A percentile compares a stretch with the other conserved stretches of the same genome.
Conservation (phyloP, 441 rosid genomes). For the Eruca vesicaria region DNA sequence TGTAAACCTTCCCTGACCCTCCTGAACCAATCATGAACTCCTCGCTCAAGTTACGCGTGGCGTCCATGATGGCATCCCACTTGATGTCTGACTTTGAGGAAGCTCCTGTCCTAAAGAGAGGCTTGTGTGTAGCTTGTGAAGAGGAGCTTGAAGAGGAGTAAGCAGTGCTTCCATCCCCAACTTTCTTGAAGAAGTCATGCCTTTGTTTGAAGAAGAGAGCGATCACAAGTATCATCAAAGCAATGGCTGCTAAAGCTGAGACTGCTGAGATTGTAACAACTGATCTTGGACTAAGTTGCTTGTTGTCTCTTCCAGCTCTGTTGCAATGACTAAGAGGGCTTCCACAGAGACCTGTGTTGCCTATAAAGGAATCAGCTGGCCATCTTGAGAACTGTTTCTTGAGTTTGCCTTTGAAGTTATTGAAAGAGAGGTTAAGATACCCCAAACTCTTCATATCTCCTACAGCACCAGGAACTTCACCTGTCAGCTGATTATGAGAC, state of each 20-base stretch:
- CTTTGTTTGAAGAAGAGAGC: conserved; percentile 46
- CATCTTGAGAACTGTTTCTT: conserved; percentile 63
- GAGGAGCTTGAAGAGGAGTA: conserved; percentile 54
- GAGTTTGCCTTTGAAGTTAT: conserved; percentile 64
- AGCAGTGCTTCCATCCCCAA: conserved; percentile 41
- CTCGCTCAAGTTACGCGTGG: conserved; percentile 68
- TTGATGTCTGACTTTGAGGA: conserved; percentile 58
- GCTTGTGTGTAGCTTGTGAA: conserved; percentile 56
- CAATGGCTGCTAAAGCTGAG: conserved; percentile 56
- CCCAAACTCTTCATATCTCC: conserved; percentile 73
- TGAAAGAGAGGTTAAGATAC: conserved; percentile 67
- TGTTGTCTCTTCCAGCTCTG: conserved; percentile 24
- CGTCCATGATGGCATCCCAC: conserved; percentile 79
- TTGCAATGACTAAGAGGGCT: conserved; percentile 58
- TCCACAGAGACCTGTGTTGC: conserved; percentile 70
- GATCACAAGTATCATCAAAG: conserved; percentile 50
- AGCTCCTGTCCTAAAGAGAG: conserved; percentile 53
- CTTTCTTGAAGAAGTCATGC: conserved; percentile 39
- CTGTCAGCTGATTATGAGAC: conserved; percentile 67
- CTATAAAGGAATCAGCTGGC: conserved; percentile 64
- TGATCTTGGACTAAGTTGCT: conserved; percentile 40
- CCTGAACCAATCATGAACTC: conserved; percentile 84
- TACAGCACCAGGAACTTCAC: conserved; percentile 60
- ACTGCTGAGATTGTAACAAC: conserved; percentile 59
- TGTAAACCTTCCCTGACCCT: conserved; percentile 81